phyloP scores from a whole-genome alignment of 371 early-diverging fungal genomes.

The Syncephalastrum sp. region DNA sequence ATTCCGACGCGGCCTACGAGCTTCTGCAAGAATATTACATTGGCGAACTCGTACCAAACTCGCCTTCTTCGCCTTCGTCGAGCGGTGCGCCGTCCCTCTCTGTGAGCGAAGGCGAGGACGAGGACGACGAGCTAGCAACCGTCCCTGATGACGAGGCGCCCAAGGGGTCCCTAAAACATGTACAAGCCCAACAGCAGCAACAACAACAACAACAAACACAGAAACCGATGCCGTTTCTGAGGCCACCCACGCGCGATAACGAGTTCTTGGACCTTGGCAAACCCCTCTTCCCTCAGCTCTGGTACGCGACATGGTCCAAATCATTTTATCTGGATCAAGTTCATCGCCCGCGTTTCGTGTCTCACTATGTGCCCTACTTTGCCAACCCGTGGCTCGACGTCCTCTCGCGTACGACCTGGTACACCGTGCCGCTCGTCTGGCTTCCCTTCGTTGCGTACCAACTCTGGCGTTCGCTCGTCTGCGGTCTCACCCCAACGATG shows the following conservation, averaged over 20 bases:
- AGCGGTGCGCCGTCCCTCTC: slow-evolving; percentile 5
- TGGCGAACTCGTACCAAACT: slow-evolving; percentile 53
- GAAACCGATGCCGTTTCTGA: not conserved
- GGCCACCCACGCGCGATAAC: slow-evolving; percentile 26
- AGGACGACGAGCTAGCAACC: slow-evolving; percentile 8
- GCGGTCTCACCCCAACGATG: not conserved
- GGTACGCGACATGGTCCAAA: slow-evolving; percentile 73
- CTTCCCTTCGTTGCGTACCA: slow-evolving; percentile 65
- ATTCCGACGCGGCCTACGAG: slow-evolving; percentile 85
- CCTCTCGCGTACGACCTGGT: slow-evolving; percentile 91
- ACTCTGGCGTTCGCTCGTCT: slow-evolving; percentile 26
- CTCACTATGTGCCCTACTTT: slow-evolving; percentile 75
- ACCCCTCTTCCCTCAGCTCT: slow-evolving; percentile 87
- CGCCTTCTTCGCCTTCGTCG: not conserved
- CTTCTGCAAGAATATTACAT: slow-evolving; percentile 80
- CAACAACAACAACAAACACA: slow-evolving; percentile 2
- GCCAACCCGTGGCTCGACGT: slow-evolving; percentile 68
- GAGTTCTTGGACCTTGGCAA: slow-evolving; percentile 81
- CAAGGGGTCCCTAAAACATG: not conserved
- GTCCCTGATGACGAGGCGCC: not conserved
- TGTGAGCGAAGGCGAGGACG: slow-evolving; percentile 7
- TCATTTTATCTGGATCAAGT: slow-evolving; percentile 87
- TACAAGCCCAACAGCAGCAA: not conserved
- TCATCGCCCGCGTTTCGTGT: slow-evolving; percentile 76
- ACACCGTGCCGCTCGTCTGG: slow-evolving; percentile 86